phyloP scores from a whole-genome alignment of 768 basidiomycete species.

The Rhizopogon salebrosus region DNA sequence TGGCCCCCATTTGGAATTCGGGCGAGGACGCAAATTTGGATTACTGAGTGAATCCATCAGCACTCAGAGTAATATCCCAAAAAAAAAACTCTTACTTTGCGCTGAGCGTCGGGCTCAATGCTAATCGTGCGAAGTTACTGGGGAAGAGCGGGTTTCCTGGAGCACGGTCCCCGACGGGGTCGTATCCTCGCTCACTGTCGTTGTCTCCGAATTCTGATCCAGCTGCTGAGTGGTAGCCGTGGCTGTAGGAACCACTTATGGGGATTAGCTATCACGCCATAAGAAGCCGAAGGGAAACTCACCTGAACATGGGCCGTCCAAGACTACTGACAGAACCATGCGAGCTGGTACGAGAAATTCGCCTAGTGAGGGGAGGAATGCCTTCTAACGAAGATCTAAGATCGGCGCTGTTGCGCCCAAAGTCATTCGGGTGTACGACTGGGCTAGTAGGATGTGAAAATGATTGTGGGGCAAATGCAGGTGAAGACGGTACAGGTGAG shows the following conservation, averaged over 20 bases:
- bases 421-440: slow-evolving; percentile 8
- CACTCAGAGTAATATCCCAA: not conserved
- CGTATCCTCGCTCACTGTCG: slow-evolving; percentile 32
- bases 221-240: slow-evolving; percentile 1
- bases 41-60: slow-evolving; percentile 17
- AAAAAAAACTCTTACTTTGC: slow-evolving; percentile 38
- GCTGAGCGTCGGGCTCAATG: slow-evolving; percentile 57
- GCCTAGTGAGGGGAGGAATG: slow-evolving; percentile 15
- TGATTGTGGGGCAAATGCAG: slow-evolving; percentile 20
- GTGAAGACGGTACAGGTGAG: slow-evolving; percentile 26
- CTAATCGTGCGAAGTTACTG: slow-evolving; percentile 68
- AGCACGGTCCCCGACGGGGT: slow-evolving; percentile 55
- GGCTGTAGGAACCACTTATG: slow-evolving; percentile 10
- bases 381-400: slow-evolving; percentile 21
- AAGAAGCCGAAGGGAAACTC: not conserved
- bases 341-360: slow-evolving; percentile 18
- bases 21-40: slow-evolving; percentile 15
- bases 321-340: slow-evolving; percentile 21
- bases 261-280: not conserved
- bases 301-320: slow-evolving; percentile 23
- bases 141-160: slow-evolving; percentile 81
- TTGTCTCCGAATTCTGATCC: slow-evolving; percentile 21
- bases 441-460: slow-evolving; percentile 20
- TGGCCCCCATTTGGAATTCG: slow-evolving; percentile 22
- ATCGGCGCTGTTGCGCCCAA: slow-evolving; percentile 19